Base-by-base conservation (phyloP, 202 grass and related monocot species). In the Cymbopogon flexuosus region DNA sequence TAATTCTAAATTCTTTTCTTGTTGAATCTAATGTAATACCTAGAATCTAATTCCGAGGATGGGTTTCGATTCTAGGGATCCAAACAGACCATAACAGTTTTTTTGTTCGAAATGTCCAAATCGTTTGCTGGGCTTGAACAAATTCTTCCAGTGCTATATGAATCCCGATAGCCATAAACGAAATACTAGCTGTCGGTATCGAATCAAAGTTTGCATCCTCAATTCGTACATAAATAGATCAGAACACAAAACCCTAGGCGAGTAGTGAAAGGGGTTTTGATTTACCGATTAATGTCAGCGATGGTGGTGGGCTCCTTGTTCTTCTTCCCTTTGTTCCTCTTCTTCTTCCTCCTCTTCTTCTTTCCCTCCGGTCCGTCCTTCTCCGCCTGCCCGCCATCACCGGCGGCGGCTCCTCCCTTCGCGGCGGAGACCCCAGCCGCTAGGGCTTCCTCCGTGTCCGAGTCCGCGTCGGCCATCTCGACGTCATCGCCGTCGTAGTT, bases 381-480 rank as follows among this genome's bases (percentile, higher is more conserved):
- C 46, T 63, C 62, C 21, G 23, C 27, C 14, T 56, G 60, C 39
- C 19, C 81, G 3, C 9, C 71, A 54, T 59, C 83, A 2, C 33
- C 41, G 1, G 18, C 54, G 1, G 18, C 54, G 22, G 21, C 51
- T 10, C 35, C 58, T 41, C 10, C 70, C 16, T 29, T 66, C 41
- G 59, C 65, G 24, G 77, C 14, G 42, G 58, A n/a, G 22, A 60
- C 10, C 65, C 57, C 57, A 35, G 69, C 16, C 43, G 56, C 73
- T 43, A 58, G 62, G 72, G 43, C 10, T 10, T 70, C 78, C 16
- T 81, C 89, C 76, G 57, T 54, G 58, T 60, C 64, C 51, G 81
- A 71, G 51, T 89, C 81, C 30, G 81, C 91, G 18, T 94, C 94
- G n/a, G 89, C 84, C 94, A 97, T 97, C 76, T 94, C 90, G 45